A percentile compares a stretch with the other conserved stretches of the same genome.
These are phyloP conservation scores for Polytolypa hystricis DNA, from an alignment of 2,329 filamentous ascomycete genomes.

Conservation along the genomic window DNA sequence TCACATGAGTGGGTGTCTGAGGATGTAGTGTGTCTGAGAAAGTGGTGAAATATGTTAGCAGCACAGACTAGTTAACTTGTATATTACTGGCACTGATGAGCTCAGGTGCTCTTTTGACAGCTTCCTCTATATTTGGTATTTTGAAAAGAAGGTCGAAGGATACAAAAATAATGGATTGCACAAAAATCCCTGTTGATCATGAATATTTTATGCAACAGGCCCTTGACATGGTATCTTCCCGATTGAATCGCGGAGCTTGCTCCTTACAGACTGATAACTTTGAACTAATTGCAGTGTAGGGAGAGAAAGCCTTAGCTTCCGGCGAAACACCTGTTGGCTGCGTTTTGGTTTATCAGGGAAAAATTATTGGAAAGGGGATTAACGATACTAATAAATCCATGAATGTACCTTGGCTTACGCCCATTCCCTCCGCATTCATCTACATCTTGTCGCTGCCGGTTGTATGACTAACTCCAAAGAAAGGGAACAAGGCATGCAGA, in stretches of 20 bases:
- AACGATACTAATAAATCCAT: slow-evolving; percentile 91
- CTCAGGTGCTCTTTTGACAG: too few relatives aligned
- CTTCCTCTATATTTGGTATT: too few relatives aligned
- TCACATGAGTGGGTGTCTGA: too few relatives aligned
- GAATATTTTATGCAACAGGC: slow-evolving; percentile 72
- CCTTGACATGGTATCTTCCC: slow-evolving; percentile 61
- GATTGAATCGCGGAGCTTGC: background rate
- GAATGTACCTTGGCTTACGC: slow-evolving; percentile 38
- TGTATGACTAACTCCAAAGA: background rate
- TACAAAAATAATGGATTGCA: background rate
- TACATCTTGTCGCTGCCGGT: background rate
- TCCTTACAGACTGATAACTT: slow-evolving; percentile 3
- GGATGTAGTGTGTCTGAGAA: too few relatives aligned
- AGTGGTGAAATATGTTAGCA: too few relatives aligned
- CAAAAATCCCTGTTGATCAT: slow-evolving; percentile 27
- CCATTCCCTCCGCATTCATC: background rate
- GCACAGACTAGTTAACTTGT: too few relatives aligned
- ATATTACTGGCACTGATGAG: too few relatives aligned
- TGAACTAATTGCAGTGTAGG: slow-evolving; percentile 40
- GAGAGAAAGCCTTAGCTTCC: slow-evolving; percentile 67
- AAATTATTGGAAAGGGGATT: slow-evolving; percentile 81
- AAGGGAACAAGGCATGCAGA: slow-evolving; percentile 90
- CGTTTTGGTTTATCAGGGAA: slow-evolving; percentile 70
- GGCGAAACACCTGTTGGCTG: slow-evolving; percentile 97
- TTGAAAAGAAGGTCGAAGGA: too few relatives aligned